Base-by-base conservation (phyloP, 1,284 basidiomycete species). In the Ganoderma multipileum region DNA sequence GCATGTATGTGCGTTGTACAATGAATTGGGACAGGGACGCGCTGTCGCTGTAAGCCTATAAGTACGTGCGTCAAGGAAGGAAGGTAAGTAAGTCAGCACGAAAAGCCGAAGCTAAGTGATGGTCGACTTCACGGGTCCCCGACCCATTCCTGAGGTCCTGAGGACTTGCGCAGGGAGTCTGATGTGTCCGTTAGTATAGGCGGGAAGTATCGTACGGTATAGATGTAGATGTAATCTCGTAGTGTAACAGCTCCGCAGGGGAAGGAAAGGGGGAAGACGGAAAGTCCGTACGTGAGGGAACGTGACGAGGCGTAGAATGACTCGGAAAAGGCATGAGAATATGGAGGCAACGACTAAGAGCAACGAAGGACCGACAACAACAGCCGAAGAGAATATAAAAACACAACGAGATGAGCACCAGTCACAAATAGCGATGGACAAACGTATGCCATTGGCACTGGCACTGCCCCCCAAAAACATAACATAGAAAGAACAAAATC, bases 1-100 rank as follows among this genome's bases (percentile, higher is more conserved):
- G 36, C 30, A 36, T 52, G 20, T n/a, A 23, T 23, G 41, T 63
- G 47, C 61, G 47, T 28, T 55, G 52, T 64, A 64, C 63, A 64
- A 26, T 30, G 28, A 30, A 54, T 54, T 8, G 16, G 50, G 30
- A 20, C 23, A 14, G n/a, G 20, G 23, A 39, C 14, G 14, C 16
- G 38, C 58, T 26, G 23, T 14, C 23, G 14, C 47, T 50, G 47
- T 50, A 50, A 50, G 47, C 41, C 26, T 26, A 12, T 11, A 26
- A 14, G 38, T n/a, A 59, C 12, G 38, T 9, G 33, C 20, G 33
- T n/a, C n/a, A 58, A 38, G 18, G 55, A 38, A 58, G 8, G 33
- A 11, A 23, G 20, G 47, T 38, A 36, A 50, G 60, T 42, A 26
- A 36, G 30, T 28, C 28, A 33, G 52, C 16, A 18, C 52, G 14